A percentile compares a stretch with the other conserved stretches of the same genome.
phyloP scores from a whole-genome alignment of 2,329 filamentous ascomycete species.

The Trichoderma breve region DNA sequence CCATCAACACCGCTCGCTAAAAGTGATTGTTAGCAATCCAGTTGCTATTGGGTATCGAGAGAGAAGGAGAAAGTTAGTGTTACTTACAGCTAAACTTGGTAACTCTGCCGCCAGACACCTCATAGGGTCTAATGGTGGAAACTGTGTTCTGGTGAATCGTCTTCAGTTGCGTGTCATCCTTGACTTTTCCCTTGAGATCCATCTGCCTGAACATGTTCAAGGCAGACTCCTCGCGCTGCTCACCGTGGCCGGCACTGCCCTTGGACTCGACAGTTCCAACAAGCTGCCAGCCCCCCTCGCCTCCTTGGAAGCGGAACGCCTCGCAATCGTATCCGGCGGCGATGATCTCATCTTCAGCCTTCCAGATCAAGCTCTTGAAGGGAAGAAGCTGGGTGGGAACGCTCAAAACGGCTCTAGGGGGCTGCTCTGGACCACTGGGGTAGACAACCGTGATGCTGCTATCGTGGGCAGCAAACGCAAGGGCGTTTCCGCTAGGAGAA shows the following conservation, averaged over 20 bases:
- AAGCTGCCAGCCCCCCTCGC: conserved; percentile 77
- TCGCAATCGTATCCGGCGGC: conserved; percentile 90
- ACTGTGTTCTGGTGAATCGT: conserved; percentile 98
- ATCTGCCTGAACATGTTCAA: conserved; percentile 98
- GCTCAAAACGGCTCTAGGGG: conserved; percentile 84
- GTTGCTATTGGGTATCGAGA: background rate
- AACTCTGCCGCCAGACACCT: conserved; percentile 62
- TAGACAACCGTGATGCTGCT: conserved; percentile 97
- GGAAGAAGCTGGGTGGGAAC: conserved; percentile 87
- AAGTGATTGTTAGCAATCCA: conserved; percentile 29
- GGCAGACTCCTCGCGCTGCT: conserved; percentile 80
- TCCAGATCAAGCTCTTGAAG: conserved; percentile 92
- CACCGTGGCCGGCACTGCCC: conserved; percentile 58
- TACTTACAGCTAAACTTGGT: conserved; percentile 83
- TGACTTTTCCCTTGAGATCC: conserved; percentile 91
- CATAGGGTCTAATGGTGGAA: conserved; percentile 75
- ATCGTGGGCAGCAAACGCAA: conserved; percentile 93
- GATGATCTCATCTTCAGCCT: conserved; percentile 85
- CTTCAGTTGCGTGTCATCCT: conserved; percentile 90
- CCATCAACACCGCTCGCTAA: conserved; percentile 79
- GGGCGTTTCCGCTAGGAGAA: conserved; percentile 85
- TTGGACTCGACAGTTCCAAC: conserved; percentile 78
- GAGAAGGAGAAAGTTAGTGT: background rate
- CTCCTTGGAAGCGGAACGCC: conserved; percentile 83
- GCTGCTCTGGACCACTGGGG: conserved; percentile 84